Conservation (phyloP, 441 rosid species). For the Erodium chrysanthum region DNA sequence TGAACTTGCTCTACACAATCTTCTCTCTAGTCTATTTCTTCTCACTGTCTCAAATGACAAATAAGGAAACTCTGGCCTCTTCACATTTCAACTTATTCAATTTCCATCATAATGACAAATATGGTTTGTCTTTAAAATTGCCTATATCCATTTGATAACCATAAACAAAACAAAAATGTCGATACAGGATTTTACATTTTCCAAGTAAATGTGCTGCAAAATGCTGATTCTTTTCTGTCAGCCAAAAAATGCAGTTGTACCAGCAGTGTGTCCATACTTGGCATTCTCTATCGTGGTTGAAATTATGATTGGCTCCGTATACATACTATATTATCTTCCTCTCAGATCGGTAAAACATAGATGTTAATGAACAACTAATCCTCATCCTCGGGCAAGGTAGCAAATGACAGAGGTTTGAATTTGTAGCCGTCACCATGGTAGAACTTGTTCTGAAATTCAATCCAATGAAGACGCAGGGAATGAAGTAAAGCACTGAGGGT, state of each 20-base stretch:
- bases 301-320: background rate
- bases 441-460: constrained; percentile 86
- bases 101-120: background rate
- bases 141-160: background rate
- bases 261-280: no score
- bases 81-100: no score
- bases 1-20: no score
- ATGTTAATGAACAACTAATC: background rate
- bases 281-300: background rate
- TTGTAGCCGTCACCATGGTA: constrained; percentile 89
- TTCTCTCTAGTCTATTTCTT: no score
- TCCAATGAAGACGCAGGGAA: constrained; percentile 93
- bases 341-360: background rate
- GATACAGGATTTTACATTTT: no score
- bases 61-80: no score
- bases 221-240: no score
- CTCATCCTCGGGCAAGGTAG: constrained; percentile 5
- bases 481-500: constrained; percentile 87
- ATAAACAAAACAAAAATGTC: no score
- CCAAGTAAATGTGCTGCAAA: no score
- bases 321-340: background rate
- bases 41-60: no score
- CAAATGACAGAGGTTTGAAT: constrained; percentile 66
- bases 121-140: background rate
- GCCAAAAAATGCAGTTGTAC: no score